Base-by-base conservation (phyloP, 2,329 filamentous ascomycete species). In the Harringtonia lauricola region DNA sequence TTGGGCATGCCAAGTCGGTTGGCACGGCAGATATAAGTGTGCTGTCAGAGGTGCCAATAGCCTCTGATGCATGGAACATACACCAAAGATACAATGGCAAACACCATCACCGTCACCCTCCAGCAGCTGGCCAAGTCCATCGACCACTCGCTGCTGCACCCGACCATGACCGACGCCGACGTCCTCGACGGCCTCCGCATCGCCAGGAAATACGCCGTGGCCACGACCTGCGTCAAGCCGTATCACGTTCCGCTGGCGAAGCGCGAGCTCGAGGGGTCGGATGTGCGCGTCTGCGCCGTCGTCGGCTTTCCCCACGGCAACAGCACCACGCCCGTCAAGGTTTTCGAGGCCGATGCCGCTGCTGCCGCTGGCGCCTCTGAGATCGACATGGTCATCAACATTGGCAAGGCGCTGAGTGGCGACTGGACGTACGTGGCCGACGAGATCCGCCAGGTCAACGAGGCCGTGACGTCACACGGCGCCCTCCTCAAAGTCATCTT, bases 241-340 rank as follows among this genome's bases (percentile, higher is more conserved):
- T 79, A 77, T 56, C 54, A 57, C 10, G 68, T 79, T 4, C 62
- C 71, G 0, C 55, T 68, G 7, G 74, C 73, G 4, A 62, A 59
- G 19, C 49, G 64, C 28, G 57, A 64, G 2, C 70, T 81, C 0
- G 60, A 63, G 17, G 72, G 65, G 8, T 64, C 63, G 2, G 59
- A 59, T 36, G 76, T 79, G 6, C 51, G 61, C 2, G 55, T 79
- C 26, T 80, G 74, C 51, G 63, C 74, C 1, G 76, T 79, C 29
- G 68, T 80, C 48, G 74, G 74, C 22, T 81, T 81, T 50, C 76
- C 77, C 0, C 71, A 77, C 51, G 75, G 76, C 3, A 77, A 70
- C 55, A 71, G 65, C 50, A 76, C 69, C 1, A 71, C 68, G 0
- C 56, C 61, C 13, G 64, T 71, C 48, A 81, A 81, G 52, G 65